phyloP scores from a whole-genome alignment of 495 filamentous ascomycete species.

The Aspergillus coremiiformis region DNA sequence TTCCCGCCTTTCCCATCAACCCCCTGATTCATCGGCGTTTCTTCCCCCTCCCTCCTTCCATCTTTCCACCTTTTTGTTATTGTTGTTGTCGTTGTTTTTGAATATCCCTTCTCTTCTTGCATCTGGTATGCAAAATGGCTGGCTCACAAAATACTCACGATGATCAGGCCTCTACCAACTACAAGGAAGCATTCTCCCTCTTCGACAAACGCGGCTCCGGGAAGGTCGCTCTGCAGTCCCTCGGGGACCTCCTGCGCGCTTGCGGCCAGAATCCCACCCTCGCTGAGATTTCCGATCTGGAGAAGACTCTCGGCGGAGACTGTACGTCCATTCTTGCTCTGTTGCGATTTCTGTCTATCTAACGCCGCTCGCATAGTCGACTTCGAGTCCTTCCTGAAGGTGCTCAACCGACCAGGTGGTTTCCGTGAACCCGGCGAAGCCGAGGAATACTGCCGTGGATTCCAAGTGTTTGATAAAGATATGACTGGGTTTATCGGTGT shows the following conservation, averaged over 20 bases:
- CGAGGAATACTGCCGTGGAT: constrained; percentile 94
- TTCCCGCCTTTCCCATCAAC: neutral
- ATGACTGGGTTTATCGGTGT: constrained; percentile 96
- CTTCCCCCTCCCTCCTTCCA: neutral
- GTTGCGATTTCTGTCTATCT: neutral
- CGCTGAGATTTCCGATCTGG: constrained; percentile 81
- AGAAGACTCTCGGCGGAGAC: constrained; percentile 78
- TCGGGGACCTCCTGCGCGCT: constrained; percentile 89
- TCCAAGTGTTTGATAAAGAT: constrained; percentile 99
- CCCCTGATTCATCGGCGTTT: neutral
- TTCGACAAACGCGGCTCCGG: constrained; percentile 98
- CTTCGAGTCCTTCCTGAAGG: constrained; percentile 91
- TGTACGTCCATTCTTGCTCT: constrained; percentile 58
- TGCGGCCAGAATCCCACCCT: constrained; percentile 97
- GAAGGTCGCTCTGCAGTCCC: constrained; percentile 73
- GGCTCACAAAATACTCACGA: constrained; percentile 11
- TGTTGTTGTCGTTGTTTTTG: no score
- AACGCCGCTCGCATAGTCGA: constrained; percentile 56
- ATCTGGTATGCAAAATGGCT: neutral
- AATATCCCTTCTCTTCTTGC: neutral
- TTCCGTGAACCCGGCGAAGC: constrained; percentile 97
- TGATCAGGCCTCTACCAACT: constrained; percentile 92
- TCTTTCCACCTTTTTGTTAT: no score
- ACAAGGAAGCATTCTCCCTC: constrained; percentile 99
- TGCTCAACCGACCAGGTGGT: constrained; percentile 93